Conservation (phyloP, 1,284 basidiomycete species). For the Takashimella tepidaria region DNA sequence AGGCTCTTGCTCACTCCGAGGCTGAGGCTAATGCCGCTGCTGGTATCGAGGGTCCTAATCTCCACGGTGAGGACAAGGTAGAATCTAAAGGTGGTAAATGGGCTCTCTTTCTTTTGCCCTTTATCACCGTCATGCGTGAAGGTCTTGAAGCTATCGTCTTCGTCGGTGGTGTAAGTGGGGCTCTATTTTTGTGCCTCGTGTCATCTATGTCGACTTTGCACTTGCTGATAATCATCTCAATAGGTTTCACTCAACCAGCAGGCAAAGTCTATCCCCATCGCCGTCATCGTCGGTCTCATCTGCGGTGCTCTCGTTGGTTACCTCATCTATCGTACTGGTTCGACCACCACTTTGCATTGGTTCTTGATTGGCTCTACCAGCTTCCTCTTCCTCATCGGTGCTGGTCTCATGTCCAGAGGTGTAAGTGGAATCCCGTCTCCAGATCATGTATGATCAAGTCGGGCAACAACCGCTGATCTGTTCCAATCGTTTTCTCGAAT, state of each 20-base stretch:
- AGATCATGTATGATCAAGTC: too few species aligned
- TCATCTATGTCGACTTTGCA: not conserved
- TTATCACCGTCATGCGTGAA: conserved; percentile 81
- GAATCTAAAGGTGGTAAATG: conserved; percentile 59
- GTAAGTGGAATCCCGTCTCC: too few species aligned
- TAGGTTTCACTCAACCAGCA: conserved; percentile 71
- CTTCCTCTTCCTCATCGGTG: conserved; percentile 82
- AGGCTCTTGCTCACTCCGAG: conserved; percentile 8
- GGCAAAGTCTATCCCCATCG: conserved; percentile 79
- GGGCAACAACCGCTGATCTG: too few species aligned
- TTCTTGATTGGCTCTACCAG: conserved; percentile 87
- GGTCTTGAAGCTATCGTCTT: conserved; percentile 91
- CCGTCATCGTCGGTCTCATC: conserved; percentile 74
- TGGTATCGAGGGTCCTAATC: conserved; percentile 12
- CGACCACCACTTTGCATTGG: conserved; percentile 53
- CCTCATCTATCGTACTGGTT: conserved; percentile 48
- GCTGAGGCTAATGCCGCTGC: conserved; percentile 12
- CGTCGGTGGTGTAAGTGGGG: conserved; percentile 70
- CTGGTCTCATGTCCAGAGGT: conserved; percentile 75
- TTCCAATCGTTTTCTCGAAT: conserved; percentile 59
- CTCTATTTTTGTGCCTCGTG: not conserved
- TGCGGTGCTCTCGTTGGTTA: conserved; percentile 61
- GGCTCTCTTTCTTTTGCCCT: conserved; percentile 78
- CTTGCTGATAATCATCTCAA: conserved; percentile 13
- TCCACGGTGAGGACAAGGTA: conserved; percentile 49